Evolutionary conservation across 1,284 basidiomycete genomes (phyloP).

Genomic region (Puccinia novopanici): DNA sequence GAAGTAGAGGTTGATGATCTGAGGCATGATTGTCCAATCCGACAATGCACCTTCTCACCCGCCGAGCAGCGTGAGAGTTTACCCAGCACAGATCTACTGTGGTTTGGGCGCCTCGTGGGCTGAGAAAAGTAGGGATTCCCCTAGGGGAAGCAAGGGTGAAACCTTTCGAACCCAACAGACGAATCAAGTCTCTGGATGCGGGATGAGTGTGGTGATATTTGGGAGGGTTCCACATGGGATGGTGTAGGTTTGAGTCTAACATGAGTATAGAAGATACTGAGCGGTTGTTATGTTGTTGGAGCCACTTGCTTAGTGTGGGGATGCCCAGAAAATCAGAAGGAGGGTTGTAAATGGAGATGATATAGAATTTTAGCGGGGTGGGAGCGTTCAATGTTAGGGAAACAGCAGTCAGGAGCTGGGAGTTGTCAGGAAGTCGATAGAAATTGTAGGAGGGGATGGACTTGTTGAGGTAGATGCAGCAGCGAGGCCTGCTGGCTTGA

Average conservation of each 20-base stretch:
- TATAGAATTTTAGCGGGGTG: too few species aligned
- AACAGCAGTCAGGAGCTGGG: neutral
- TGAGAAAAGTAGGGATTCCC: constrained; percentile 11
- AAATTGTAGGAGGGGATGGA: constrained; percentile 4
- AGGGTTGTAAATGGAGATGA: neutral
- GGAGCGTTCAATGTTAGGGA: neutral
- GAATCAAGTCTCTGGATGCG: neutral
- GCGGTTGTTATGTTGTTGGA: neutral
- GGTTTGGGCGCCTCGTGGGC: neutral
- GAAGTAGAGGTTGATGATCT: constrained; percentile 34
- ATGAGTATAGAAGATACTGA: neutral
- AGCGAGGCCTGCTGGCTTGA: neutral
- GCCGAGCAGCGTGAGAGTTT: neutral
- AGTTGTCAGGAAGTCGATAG: neutral
- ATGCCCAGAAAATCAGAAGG: neutral
- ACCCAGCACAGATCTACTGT: constrained; percentile 28
- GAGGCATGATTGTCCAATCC: constrained; percentile 23
- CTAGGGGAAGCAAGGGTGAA: constrained; percentile 19
- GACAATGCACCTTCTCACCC: neutral
- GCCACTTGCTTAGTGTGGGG: neutral
- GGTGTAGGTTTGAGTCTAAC: constrained; percentile 33
- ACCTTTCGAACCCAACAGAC: neutral
- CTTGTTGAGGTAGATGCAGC: constrained; percentile 26
- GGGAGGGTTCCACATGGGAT: constrained; percentile 4
- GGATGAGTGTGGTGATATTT: neutral